phyloP scores from a whole-genome alignment of 768 basidiomycete genomes.

The Tephrocybe sp. region DNA sequence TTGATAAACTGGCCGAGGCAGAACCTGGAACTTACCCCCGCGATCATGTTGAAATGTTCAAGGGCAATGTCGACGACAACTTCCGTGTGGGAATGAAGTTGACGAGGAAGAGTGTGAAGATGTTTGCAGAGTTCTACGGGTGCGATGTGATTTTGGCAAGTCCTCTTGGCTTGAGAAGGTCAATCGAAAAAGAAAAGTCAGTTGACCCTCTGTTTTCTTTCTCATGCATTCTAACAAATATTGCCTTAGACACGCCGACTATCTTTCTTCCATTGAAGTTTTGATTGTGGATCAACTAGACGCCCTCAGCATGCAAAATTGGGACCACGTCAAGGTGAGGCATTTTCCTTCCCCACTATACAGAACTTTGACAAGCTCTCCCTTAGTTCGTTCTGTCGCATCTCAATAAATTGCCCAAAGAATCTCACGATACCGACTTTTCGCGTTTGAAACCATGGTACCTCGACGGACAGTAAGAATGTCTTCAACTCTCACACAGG shows the following conservation, averaged over 20 bases:
- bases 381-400: constrained; percentile 83
- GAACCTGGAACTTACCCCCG: constrained; percentile 74
- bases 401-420: constrained; percentile 87
- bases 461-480: constrained; percentile 83
- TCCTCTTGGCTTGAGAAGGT: constrained; percentile 86
- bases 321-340: constrained; percentile 93
- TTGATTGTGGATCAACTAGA: constrained; percentile 92
- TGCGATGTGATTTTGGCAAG: constrained; percentile 93
- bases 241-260: constrained; percentile 69
- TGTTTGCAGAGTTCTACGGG: constrained; percentile 88
- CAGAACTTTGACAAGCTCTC: background rate
- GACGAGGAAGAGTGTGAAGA: constrained; percentile 87
- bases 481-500: background rate
- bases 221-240: background rate
- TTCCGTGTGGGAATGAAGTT: constrained; percentile 92
- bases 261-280: constrained; percentile 90
- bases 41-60: constrained; percentile 92
- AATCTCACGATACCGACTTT: constrained; percentile 93
- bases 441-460: constrained; percentile 98
- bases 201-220: constrained; percentile 21
- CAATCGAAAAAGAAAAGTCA: constrained; percentile 92
- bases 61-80: constrained; percentile 95
- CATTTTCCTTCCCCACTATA: background rate
- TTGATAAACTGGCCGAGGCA: constrained; percentile 77
- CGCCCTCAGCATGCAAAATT: constrained; percentile 95